Percentiles rank a stretch among this genome's conserved stretches.
Evolutionary conservation across 2,329 filamentous ascomycete genomes (phyloP).

Genomic region (Raffaelea ambrosiae): DNA sequence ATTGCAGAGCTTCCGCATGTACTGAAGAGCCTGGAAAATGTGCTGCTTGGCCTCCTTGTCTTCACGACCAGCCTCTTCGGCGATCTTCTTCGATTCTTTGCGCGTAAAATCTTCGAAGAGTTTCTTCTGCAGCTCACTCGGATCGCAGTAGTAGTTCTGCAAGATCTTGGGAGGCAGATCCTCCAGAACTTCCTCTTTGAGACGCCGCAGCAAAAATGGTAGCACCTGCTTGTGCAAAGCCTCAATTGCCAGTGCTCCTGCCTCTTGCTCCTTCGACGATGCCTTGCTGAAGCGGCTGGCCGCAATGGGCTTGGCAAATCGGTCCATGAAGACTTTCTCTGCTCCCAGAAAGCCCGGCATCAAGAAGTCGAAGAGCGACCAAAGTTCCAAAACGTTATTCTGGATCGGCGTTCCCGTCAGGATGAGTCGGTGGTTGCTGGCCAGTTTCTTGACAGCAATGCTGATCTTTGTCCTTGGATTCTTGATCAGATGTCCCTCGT

Average conservation of each 20-base stretch:
- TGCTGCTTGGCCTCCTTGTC: conserved; percentile 96
- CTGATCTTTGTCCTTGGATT: conserved; percentile 97
- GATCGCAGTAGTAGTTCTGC: conserved; percentile 98
- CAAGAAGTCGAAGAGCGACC: conserved; percentile 96
- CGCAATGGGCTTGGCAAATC: conserved; percentile 90
- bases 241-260: conserved; percentile 90
- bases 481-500: conserved; percentile 97
- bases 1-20: conserved; percentile 99
- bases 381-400: conserved; percentile 93
- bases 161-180: conserved; percentile 96
- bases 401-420: conserved; percentile 96
- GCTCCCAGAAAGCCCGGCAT: conserved; percentile 98
- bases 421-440: conserved; percentile 91
- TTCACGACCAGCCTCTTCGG: conserved; percentile 70
- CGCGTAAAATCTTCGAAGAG: conserved; percentile 95
- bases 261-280: conserved; percentile 96
- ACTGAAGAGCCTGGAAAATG: conserved; percentile 97
- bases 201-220: conserved; percentile 86
- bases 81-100: conserved; percentile 83
- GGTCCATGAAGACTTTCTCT: conserved; percentile 89
- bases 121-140: conserved; percentile 88
- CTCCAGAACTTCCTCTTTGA: conserved; percentile 96
- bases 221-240: conserved; percentile 98
- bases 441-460: conserved; percentile 78
- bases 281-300: conserved; percentile 94